Evolutionary conservation across 306 rosid genomes (phyloP).

Genomic region (Astragalus glycyphyllos): DNA sequence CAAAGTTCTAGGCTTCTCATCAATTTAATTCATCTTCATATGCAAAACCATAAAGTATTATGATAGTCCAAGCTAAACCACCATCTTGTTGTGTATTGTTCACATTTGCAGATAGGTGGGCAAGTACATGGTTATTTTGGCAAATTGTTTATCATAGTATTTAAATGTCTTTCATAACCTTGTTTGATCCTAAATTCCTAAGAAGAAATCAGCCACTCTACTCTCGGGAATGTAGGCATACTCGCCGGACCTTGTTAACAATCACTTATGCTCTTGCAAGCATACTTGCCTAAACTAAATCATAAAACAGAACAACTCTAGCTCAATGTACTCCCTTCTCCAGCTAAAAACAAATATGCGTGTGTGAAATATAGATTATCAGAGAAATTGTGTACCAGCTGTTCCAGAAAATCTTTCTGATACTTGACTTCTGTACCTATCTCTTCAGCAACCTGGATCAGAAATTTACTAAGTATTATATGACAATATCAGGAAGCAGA

Average conservation of each 20-base stretch:
- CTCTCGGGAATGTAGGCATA: too few relatives aligned
- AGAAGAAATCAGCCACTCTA: too few relatives aligned
- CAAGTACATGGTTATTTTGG: too few relatives aligned
- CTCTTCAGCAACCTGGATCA: conserved; percentile 86
- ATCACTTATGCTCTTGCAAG: too few relatives aligned
- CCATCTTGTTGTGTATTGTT: background rate
- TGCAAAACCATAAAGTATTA: too few relatives aligned
- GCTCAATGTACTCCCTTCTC: background rate
- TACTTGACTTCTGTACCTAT: conserved; percentile 76
- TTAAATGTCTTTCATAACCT: too few relatives aligned
- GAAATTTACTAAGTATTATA: conserved; percentile 3
- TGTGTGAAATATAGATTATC: conserved; percentile 22
- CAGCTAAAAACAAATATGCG: background rate
- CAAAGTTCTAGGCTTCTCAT: conserved; percentile 4
- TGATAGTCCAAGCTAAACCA: too few relatives aligned
- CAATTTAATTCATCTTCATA: conserved; percentile 33
- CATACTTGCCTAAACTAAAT: conserved; percentile 1
- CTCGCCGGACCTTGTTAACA: too few relatives aligned
- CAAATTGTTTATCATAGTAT: too few relatives aligned
- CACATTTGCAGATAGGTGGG: too few relatives aligned
- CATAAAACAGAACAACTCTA: conserved; percentile 8
- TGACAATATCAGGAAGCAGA: conserved; percentile 25
- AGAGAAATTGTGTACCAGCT: conserved; percentile 60
- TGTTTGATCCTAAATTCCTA: too few relatives aligned
- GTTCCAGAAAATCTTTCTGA: conserved; percentile 71